phyloP scores from a whole-genome alignment of 1,284 basidiomycete species.

The Rhodotorula sp. region DNA sequence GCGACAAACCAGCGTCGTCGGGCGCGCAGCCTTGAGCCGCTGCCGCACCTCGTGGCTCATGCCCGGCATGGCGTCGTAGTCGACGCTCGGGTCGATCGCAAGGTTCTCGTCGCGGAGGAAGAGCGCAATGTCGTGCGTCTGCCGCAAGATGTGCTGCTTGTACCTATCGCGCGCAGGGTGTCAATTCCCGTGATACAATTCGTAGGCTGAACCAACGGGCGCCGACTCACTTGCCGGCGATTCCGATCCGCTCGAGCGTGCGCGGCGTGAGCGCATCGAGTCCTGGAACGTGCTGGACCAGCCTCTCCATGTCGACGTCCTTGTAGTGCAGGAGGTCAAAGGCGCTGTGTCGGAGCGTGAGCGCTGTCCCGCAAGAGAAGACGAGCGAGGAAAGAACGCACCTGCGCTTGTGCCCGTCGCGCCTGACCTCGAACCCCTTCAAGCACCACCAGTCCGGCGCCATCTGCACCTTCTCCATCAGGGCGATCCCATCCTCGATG shows the following conservation, averaged over 20 bases:
- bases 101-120: conserved; percentile 77
- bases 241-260: conserved; percentile 64
- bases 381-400: conserved; percentile 10
- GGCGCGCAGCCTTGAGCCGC: conserved; percentile 62
- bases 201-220: too few species aligned
- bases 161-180: neutral
- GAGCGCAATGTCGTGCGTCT: conserved; percentile 62
- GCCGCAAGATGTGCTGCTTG: conserved; percentile 52
- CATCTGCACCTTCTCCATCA: conserved; percentile 55
- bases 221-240: conserved; percentile 61
- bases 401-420: conserved; percentile 48
- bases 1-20: conserved; percentile 64
- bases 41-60: conserved; percentile 76
- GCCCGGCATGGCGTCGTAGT: conserved; percentile 67
- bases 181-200: neutral
- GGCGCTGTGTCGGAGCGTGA: conserved; percentile 56
- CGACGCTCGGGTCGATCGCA: conserved; percentile 65
- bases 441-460: conserved; percentile 49
- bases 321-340: conserved; percentile 73
- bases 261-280: conserved; percentile 59
- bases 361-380: neutral
- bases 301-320: conserved; percentile 56
- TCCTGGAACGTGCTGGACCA: conserved; percentile 61
- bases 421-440: conserved; percentile 47
- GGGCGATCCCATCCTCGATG: conserved; percentile 58